Conservation (phyloP, 805 yeast species). For the Teunomyces lycoperdinae region DNA sequence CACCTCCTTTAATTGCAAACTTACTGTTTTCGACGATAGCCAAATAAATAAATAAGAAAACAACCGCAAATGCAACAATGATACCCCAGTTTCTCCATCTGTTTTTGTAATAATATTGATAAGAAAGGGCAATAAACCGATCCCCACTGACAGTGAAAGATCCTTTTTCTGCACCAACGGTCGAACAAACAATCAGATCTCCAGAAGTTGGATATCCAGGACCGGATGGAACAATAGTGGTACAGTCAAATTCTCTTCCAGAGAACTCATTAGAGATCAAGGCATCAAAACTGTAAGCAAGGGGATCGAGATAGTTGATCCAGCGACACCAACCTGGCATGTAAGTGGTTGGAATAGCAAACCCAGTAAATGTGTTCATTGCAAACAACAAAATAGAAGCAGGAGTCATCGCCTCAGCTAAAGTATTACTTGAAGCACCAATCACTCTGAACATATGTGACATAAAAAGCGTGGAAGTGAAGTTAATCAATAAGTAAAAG, state of each 20-base stretch:
- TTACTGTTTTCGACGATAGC: slow-evolving; percentile 46
- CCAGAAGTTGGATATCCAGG: slow-evolving; percentile 21
- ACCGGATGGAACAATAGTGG: slow-evolving; percentile 47
- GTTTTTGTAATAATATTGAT: slow-evolving; percentile 36
- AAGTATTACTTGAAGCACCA: slow-evolving; percentile 23
- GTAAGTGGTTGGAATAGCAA: slow-evolving; percentile 52
- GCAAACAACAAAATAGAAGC: slow-evolving; percentile 49
- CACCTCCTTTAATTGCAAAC: slow-evolving; percentile 28
- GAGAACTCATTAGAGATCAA: slow-evolving; percentile 56
- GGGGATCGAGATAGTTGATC: slow-evolving; percentile 60
- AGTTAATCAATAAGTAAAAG: slow-evolving; percentile 21
- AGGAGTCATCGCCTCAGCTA: slow-evolving; percentile 58
- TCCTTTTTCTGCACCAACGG: slow-evolving; percentile 21
- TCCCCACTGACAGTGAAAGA: slow-evolving; percentile 20
- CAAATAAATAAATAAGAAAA: slow-evolving; percentile 55
- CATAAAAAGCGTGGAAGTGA: slow-evolving; percentile 25
- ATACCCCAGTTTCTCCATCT: slow-evolving; percentile 30
- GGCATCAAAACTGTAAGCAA: slow-evolving; percentile 57
- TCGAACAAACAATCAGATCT: slow-evolving; percentile 15
- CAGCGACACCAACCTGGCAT: slow-evolving; percentile 66
- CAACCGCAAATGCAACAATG: slow-evolving; percentile 46
- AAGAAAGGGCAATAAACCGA: slow-evolving; percentile 36
- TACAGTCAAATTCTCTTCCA: slow-evolving; percentile 45
- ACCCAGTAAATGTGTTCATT: slow-evolving; percentile 53
- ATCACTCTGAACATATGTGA: slow-evolving; percentile 32